Evolutionary conservation across 257 asterid species (phyloP).

Genomic region (Gentiana straminea): DNA sequence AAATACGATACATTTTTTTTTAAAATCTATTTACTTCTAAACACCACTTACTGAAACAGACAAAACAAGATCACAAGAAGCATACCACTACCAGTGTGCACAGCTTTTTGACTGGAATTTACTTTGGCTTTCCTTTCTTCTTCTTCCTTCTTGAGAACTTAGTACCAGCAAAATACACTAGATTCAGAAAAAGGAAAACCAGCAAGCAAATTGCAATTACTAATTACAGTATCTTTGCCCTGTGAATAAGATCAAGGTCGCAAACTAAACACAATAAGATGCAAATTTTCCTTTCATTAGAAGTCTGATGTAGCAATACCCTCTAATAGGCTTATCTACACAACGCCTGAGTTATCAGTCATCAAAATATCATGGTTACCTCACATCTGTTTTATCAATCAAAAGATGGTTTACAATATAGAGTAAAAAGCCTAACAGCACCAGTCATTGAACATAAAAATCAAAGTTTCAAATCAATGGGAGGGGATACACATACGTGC

Average conservation of each 20-base stretch:
- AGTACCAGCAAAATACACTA: constrained; percentile 12
- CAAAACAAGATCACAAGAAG: too few relatives aligned
- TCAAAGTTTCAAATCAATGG: background rate
- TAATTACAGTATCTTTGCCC: background rate
- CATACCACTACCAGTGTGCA: constrained; percentile 31
- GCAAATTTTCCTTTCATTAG: background rate
- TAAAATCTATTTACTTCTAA: too few relatives aligned
- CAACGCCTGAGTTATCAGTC: too few relatives aligned
- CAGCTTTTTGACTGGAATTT: constrained; percentile 31
- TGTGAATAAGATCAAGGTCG: background rate
- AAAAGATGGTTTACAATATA: too few relatives aligned
- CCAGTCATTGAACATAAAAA: too few relatives aligned
- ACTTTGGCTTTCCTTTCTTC: constrained; percentile 61
- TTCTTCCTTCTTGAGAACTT: constrained; percentile 87
- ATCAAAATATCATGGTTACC: too few relatives aligned
- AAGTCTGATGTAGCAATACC: background rate
- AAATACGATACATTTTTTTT: constrained; percentile 1
- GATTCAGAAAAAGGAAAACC: background rate
- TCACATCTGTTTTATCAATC: too few relatives aligned
- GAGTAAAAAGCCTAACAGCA: too few relatives aligned
- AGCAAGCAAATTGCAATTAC: background rate
- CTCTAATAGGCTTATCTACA: background rate
- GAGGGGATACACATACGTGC: constrained; percentile 53
- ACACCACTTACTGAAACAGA: too few relatives aligned
- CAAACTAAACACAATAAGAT: constrained; percentile 2